Evolutionary conservation across 73 alveolate species (phyloP).

Genomic region (Paramecium bursaria): DNA sequence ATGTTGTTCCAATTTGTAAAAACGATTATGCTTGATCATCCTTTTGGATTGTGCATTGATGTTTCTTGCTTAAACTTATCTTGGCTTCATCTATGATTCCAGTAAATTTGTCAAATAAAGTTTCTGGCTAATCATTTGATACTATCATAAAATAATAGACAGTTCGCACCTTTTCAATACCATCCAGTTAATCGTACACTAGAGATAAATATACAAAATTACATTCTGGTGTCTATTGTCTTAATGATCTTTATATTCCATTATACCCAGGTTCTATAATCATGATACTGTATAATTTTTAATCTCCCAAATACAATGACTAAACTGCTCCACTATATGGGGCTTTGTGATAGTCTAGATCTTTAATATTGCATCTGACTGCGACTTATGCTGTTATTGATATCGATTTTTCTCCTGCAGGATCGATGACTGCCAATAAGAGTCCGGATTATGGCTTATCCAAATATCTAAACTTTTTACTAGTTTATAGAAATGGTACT

Average conservation of each 20-base stretch:
- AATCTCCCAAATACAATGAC: conserved; percentile 22
- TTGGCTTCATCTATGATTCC: conserved; percentile 2
- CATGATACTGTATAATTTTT: conserved; percentile 31
- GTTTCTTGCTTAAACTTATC: not conserved
- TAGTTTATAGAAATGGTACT: conserved; percentile 23
- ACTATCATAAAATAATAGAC: conserved; percentile 40
- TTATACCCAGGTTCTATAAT: conserved; percentile 50
- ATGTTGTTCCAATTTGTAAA: not conserved
- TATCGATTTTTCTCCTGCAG: not conserved
- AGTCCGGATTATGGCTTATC: conserved; percentile 14
- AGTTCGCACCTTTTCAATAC: conserved; percentile 17
- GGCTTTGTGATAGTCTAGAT: conserved; percentile 14
- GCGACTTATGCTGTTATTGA: conserved; percentile 33
- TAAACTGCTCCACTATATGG: conserved; percentile 56
- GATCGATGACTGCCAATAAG: not conserved
- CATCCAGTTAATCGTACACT: conserved; percentile 51
- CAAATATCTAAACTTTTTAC: conserved; percentile 13
- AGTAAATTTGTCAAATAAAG: not conserved
- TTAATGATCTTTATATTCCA: conserved; percentile 27
- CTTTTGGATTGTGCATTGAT: conserved; percentile 17
- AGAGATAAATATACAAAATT: not conserved
- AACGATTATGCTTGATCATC: not conserved
- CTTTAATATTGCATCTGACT: conserved; percentile 21
- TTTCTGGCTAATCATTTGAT: conserved; percentile 43
- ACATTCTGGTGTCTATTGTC: conserved; percentile 50